Evolutionary conservation across 2,329 filamentous ascomycete species (phyloP).

Genomic region (Neofusicoccum umdonicola): DNA sequence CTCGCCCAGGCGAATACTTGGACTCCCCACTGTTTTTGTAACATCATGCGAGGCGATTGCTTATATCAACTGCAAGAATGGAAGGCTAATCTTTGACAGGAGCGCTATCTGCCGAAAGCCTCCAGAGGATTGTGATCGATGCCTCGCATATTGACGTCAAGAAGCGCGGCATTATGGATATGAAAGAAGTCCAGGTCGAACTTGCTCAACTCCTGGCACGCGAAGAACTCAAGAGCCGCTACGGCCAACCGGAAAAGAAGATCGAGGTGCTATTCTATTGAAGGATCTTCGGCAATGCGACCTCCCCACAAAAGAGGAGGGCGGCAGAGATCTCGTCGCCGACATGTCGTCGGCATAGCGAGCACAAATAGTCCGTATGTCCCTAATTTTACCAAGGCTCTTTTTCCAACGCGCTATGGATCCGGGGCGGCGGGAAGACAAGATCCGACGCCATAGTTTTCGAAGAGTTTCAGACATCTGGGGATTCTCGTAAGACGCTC

Average conservation of each 20-base stretch:
- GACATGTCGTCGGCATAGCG: background rate
- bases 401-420: background rate
- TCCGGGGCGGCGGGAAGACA: background rate
- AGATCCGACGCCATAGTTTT: constrained; percentile 8
- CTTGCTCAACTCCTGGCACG: constrained; percentile 72
- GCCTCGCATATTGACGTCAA: constrained; percentile 93
- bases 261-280: constrained; percentile 20
- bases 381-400: background rate
- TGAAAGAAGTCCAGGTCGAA: constrained; percentile 86
- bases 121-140: constrained; percentile 83
- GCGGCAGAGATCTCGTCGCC: background rate
- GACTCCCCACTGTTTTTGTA: background rate
- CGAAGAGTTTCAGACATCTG: constrained; percentile 11
- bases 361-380: background rate
- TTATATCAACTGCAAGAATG: background rate
- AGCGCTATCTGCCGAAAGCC: constrained; percentile 65
- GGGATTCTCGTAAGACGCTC: constrained; percentile 3
- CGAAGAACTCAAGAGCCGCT: constrained; percentile 69
- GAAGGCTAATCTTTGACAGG: constrained; percentile 43
- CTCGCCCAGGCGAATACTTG: background rate
- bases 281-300: background rate
- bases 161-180: constrained; percentile 89
- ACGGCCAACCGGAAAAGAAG: constrained; percentile 38
- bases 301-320: background rate
- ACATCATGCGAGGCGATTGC: background rate